Evolutionary conservation across 768 basidiomycete genomes (phyloP).

Genomic region (Amanita phalloides): DNA sequence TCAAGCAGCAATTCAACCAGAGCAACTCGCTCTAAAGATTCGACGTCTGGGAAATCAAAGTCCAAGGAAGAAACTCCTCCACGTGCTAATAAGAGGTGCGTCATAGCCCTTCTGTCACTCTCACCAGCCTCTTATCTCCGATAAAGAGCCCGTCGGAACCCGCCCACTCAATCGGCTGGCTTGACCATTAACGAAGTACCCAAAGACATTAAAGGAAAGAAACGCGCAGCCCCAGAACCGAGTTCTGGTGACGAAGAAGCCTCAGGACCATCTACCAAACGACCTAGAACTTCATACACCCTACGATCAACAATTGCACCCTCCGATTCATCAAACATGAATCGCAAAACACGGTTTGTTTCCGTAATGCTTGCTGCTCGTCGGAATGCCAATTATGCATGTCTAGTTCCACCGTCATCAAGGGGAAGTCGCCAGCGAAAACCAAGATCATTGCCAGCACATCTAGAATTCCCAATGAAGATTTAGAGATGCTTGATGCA

Average conservation of each 20-base stretch:
- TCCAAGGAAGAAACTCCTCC: slow-evolving; percentile 42
- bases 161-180: slow-evolving; percentile 27
- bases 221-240: slow-evolving; percentile 71
- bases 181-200: slow-evolving; percentile 68
- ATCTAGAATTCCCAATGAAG: slow-evolving; percentile 57
- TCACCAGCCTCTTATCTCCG: slow-evolving; percentile 16
- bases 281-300: slow-evolving; percentile 52
- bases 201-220: slow-evolving; percentile 83
- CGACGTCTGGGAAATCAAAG: slow-evolving; percentile 46
- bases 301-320: slow-evolving; percentile 50
- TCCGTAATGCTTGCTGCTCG: slow-evolving; percentile 5
- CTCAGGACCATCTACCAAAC: slow-evolving; percentile 48
- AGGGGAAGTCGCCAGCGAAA: slow-evolving; percentile 52
- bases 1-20: slow-evolving; percentile 25
- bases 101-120: slow-evolving; percentile 13
- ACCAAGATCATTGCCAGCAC: slow-evolving; percentile 52
- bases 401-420: slow-evolving; percentile 36
- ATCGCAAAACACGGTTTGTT: slow-evolving; percentile 60
- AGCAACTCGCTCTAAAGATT: slow-evolving; percentile 46
- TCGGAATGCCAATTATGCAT: slow-evolving; percentile 8
- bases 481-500: slow-evolving; percentile 68
- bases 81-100: slow-evolving; percentile 56
- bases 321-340: slow-evolving; percentile 44
- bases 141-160: slow-evolving; percentile 49
- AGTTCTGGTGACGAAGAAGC: slow-evolving; percentile 56